Base-by-base conservation (phyloP, 768 basidiomycete species). In the Pisolithus sp. region DNA sequence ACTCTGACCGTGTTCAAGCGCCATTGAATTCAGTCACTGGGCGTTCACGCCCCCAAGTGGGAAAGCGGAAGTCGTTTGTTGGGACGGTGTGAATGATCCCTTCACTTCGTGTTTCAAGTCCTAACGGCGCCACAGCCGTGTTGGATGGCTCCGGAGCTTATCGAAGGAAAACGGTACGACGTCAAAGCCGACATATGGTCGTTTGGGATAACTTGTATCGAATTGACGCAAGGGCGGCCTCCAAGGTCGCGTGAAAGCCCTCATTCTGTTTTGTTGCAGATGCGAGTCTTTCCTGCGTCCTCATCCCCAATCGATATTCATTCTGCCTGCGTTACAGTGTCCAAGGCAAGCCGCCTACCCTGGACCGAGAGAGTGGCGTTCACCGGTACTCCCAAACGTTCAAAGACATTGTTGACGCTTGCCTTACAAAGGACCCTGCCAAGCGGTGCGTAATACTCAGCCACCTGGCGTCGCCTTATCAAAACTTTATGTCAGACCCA, bases 91-190 rank as follows among this genome's bases (percentile, higher is more conserved):
- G 82, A 68, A 10, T 24, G 44, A 28, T 4, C 42, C 55, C 46
- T 34, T 38, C 20, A 37, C 4, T 37, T 46, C 46, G 39, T 3
- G 3, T 50, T 46, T 37, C 57, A 46, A 56, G 42, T 30, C 18
- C 17, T 45, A 41, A 46, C 28, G 24, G 51, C 18, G 21, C 17
- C 26, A 28, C 52, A 84, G 82, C 94, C 94, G 1, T 91, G 89
- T 64, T 96, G 91, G 91, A 97, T 96, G 93, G 91, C 94, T 0
- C 94, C 94, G 2, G 94, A 97, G 60, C 78, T 96, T 21, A 89
- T 97, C 44, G 79, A 86, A 58, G 88, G 92, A 46, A 79, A 79
- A 57, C 80, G 81, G 50, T 95, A 94, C 65, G 92, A 94, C 63
- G 78, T 83, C 12, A 80, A 84, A 56, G 91, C 91, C 18, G 94